Conservation (phyloP, 2,329 filamentous ascomycete genomes). For the Ascochyta pisi region DNA sequence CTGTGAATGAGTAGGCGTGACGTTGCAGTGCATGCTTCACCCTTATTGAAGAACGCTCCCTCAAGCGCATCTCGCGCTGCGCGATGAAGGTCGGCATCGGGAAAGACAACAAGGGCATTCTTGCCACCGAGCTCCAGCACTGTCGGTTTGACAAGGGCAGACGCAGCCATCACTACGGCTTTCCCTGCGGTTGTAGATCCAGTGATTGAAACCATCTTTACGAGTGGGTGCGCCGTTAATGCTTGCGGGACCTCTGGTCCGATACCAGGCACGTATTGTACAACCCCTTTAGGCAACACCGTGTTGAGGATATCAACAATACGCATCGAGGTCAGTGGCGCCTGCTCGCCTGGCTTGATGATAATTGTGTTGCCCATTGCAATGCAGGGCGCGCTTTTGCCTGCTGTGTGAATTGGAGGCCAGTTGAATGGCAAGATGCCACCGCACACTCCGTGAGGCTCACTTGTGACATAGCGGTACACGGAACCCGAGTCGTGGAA, state of each 20-base stretch:
- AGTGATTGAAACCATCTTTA: background rate
- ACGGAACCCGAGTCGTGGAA: too few species aligned
- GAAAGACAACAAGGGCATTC: background rate
- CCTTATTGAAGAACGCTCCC: background rate
- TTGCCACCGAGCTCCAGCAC: background rate
- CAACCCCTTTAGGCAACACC: too few species aligned
- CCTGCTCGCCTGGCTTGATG: too few species aligned
- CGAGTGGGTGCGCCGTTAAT: background rate
- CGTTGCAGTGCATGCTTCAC: background rate
- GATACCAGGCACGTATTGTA: too few species aligned
- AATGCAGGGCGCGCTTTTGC: too few species aligned
- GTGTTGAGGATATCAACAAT: too few species aligned
- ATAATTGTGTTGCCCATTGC: too few species aligned
- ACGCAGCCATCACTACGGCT: background rate
- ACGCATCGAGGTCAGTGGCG: too few species aligned
- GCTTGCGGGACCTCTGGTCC: background rate
- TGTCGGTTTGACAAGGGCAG: background rate
- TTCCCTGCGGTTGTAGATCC: background rate
- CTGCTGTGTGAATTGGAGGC: too few species aligned
- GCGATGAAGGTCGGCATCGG: background rate
- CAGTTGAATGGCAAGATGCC: too few species aligned
- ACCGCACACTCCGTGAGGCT: too few species aligned
- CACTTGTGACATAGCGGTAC: too few species aligned
- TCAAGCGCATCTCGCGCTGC: background rate
- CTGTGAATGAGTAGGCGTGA: background rate